Evolutionary conservation across 257 asterid species (phyloP).

Genomic region (Salvia rosmarinus): DNA sequence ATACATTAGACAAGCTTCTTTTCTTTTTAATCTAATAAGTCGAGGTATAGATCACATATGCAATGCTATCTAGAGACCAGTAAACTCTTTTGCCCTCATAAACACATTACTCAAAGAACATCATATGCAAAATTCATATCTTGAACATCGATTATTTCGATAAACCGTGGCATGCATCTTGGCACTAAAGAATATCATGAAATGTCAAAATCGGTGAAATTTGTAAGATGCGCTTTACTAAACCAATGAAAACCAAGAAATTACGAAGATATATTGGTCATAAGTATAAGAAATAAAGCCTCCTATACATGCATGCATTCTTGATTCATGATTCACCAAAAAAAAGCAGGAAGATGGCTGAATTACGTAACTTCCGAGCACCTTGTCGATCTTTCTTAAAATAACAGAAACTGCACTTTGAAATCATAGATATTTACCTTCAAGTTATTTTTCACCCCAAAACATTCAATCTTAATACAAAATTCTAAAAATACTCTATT

Average conservation of each 20-base stretch:
- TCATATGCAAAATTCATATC: background rate
- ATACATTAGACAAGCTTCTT: background rate
- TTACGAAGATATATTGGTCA: background rate
- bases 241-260: background rate
- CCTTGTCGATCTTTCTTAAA: too few relatives aligned
- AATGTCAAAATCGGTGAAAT: background rate
- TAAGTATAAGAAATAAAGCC: too few relatives aligned
- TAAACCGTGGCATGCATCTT: too few relatives aligned
- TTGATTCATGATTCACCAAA: too few relatives aligned
- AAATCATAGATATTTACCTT: conserved; percentile 51
- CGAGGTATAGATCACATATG: too few relatives aligned
- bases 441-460: too few relatives aligned
- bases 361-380: too few relatives aligned
- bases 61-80: background rate
- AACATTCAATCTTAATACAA: too few relatives aligned
- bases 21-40: background rate
- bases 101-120: background rate
- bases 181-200: too few relatives aligned
- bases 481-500: too few relatives aligned
- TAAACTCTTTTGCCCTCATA: background rate
- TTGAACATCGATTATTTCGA: conserved; percentile 4
- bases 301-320: too few relatives aligned
- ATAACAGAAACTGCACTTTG: background rate
- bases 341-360: too few relatives aligned
- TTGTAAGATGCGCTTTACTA: background rate